Conservation (phyloP, 495 filamentous ascomycete species). For the Penicillium paradoxum region DNA sequence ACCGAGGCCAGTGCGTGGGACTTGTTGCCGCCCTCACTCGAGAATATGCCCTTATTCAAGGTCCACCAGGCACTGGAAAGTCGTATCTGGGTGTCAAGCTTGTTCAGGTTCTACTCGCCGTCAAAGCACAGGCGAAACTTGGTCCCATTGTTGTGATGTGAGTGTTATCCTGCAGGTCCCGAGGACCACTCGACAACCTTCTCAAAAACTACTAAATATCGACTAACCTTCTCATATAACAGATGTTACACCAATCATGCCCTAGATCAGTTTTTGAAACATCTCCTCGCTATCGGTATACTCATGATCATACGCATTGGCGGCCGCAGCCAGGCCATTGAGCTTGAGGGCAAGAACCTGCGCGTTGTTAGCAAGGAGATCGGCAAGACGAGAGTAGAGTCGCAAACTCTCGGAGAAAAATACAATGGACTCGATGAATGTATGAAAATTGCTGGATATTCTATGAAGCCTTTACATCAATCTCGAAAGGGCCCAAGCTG, state of each 20-base stretch:
- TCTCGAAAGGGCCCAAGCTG: conserved; percentile 7
- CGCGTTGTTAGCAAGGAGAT: conserved; percentile 5
- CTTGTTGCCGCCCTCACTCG: conserved; percentile 10
- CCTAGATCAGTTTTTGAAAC: conserved; percentile 13
- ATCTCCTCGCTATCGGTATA: conserved; percentile 6
- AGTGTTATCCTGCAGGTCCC: too few relatives aligned
- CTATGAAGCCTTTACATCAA: conserved; percentile 8
- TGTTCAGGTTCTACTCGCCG: conserved; percentile 8
- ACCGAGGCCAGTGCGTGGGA: conserved; percentile 7
- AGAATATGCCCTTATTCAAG: conserved; percentile 12
- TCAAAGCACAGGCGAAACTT: conserved; percentile 4
- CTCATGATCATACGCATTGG: conserved; percentile 14
- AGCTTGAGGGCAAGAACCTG: conserved; percentile 17
- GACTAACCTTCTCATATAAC: neutral
- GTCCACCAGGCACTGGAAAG: conserved; percentile 14
- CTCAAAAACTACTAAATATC: too few relatives aligned
- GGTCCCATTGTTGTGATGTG: neutral
- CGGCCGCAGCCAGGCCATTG: conserved; percentile 5
- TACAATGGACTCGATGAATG: neutral
- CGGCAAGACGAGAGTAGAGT: conserved; percentile 14
- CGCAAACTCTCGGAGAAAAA: neutral
- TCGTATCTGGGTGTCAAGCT: conserved; percentile 5
- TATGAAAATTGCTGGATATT: neutral
- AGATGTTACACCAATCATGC: conserved; percentile 14
- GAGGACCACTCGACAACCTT: too few relatives aligned